Percentiles rank a stretch among this genome's conserved stretches.
Evolutionary conservation across 495 filamentous ascomycete genomes (phyloP).

Genomic region (Talaromyces ruber): DNA sequence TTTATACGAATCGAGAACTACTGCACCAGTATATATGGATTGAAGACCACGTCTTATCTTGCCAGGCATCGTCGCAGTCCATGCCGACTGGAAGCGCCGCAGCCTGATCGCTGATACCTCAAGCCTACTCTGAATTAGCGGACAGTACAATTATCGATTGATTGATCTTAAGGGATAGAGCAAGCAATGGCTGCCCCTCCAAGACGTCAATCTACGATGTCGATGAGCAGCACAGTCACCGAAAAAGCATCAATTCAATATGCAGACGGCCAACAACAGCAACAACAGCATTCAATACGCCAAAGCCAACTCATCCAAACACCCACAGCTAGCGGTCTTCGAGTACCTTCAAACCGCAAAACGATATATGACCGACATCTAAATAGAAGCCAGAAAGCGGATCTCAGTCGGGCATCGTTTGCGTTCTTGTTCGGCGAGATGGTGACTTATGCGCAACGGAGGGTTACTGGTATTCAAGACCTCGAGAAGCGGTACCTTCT

Average conservation of each 20-base stretch:
- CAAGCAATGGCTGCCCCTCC: constrained; percentile 4
- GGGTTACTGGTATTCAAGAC: constrained; percentile 86
- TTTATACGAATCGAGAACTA: not conserved
- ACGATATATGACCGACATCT: constrained; percentile 96
- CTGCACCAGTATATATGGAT: not conserved
- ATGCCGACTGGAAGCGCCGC: not conserved
- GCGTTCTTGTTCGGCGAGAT: constrained; percentile 95
- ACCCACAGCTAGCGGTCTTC: constrained; percentile 53
- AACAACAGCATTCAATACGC: constrained; percentile 12
- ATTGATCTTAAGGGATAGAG: not conserved
- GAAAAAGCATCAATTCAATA: constrained; percentile 4
- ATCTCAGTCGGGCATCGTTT: constrained; percentile 87
- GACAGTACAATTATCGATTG: not conserved
- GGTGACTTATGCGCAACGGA: constrained; percentile 87
- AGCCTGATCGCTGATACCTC: not conserved
- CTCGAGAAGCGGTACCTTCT: constrained; percentile 73
- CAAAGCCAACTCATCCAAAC: constrained; percentile 26
- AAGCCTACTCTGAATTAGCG: not conserved
- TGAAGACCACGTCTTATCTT: not conserved
- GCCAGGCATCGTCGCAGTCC: not conserved
- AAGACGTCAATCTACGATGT: constrained; percentile 2
- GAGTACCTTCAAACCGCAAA: constrained; percentile 89
- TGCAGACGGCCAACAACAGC: not conserved
- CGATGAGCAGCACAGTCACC: constrained; percentile 1
- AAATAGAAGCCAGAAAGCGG: constrained; percentile 75